Percentiles rank a stretch among this genome's conserved stretches.
Conservation (phyloP, 495 filamentous ascomycete species). For the Penicillium bovifimosum region DNA sequence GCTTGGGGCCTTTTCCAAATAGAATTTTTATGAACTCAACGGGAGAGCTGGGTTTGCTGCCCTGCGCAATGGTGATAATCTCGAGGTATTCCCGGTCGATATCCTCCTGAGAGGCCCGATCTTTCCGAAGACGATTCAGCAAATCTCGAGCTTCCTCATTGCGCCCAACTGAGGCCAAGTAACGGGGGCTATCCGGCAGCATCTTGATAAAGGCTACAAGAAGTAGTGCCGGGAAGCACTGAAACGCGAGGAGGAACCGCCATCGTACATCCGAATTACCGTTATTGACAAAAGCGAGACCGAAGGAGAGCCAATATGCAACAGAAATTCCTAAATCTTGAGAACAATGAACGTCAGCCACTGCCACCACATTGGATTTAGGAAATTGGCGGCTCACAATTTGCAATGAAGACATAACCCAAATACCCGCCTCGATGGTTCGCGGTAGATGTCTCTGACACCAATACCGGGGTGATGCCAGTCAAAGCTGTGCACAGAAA, state of each 20-base stretch:
- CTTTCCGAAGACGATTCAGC: constrained; percentile 22
- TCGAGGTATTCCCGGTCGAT: constrained; percentile 39
- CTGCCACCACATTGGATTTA: not conserved
- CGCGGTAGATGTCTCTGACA: constrained; percentile 47
- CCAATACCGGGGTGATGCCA: constrained; percentile 46
- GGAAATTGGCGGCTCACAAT: constrained; percentile 28
- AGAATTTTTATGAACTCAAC: constrained; percentile 36
- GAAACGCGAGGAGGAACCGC: constrained; percentile 52
- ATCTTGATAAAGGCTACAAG: constrained; percentile 45
- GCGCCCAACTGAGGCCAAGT: constrained; percentile 34
- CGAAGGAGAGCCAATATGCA: constrained; percentile 60
- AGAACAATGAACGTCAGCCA: constrained; percentile 12
- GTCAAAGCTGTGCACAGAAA: constrained; percentile 32
- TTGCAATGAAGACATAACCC: constrained; percentile 50
- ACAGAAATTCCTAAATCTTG: constrained; percentile 53
- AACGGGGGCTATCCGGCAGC: constrained; percentile 47
- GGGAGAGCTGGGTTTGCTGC: constrained; percentile 32
- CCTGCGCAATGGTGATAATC: constrained; percentile 29
- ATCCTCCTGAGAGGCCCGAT: constrained; percentile 18
- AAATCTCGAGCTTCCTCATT: constrained; percentile 36
- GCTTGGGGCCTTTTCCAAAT: constrained; percentile 26
- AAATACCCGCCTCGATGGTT: constrained; percentile 43
- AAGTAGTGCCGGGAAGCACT: constrained; percentile 48
- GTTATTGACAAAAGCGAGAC: constrained; percentile 47
- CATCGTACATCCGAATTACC: constrained; percentile 48